Evolutionary conservation across 169 alveolate genomes (phyloP), one percentile per base, ranked within the genome.

Genomic region (Eimeria falciformis): DNA sequence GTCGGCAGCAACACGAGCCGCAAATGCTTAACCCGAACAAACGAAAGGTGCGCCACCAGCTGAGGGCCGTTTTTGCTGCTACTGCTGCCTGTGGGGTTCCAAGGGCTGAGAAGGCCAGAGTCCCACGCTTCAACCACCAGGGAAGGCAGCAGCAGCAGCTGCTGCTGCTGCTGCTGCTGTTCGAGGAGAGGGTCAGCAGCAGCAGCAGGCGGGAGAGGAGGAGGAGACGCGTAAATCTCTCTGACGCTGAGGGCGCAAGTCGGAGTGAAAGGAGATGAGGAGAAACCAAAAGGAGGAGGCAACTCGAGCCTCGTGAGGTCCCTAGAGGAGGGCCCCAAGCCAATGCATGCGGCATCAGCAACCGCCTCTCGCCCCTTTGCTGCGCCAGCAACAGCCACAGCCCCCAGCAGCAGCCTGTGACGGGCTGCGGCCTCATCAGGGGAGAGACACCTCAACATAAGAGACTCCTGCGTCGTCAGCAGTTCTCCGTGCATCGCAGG

Each of bases 131-230:
- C 85, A n/a, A 75, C 23, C n/a, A 23, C 66, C 29, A 75, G 85
- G 40, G 62, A 14, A 5, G 85, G 85, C n/a, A n/a, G n/a, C n/a
- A n/a, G n/a, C n/a, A n/a, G n/a, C 43, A 25, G 85, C 65, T 43
- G 62, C 66, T 75, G 85, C 85, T 75, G 85, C 85, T 73, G 84
- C 66, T 43, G 84, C 84, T 75, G 85, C 85, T 45, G 85, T 12
- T 17, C 25, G 37, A 62, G 25, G 11, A 62, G 29, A 6, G 73
- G 73, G 73, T 62, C 73, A 0, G n/a, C 25, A 14, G 3, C 33
- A 43, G n/a, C 65, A 40, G 85, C 29, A 2, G 53, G 62, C 3
- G 53, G 23, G 25, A 71, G 56, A 9, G 62, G 12, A 2, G 85
- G 85, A n/a, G 85, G 65, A 46, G 55, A 65, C 25, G 45, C 43